Percentiles rank a stretch among this genome's conserved stretches.
Conservation (phyloP, 768 basidiomycete genomes). For the Chalciporus piperatus region DNA sequence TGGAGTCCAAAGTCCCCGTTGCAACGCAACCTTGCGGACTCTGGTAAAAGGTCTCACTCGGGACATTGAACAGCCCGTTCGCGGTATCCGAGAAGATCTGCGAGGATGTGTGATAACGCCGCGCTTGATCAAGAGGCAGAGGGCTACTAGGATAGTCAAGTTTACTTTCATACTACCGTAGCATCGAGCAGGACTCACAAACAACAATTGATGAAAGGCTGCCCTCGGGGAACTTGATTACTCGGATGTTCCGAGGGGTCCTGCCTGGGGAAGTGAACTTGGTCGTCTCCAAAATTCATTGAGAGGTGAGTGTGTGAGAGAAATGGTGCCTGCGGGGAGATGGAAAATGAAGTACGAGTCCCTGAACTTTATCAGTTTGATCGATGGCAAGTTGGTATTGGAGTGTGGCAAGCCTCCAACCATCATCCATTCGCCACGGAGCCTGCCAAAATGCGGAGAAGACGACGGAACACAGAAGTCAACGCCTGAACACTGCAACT, state of each 20-base stretch:
- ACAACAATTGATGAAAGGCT: background rate
- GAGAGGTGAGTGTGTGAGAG: background rate
- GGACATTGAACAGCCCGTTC: background rate
- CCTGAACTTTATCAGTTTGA: background rate
- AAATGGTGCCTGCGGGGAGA: background rate
- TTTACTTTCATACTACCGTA: background rate
- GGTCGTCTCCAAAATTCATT: background rate
- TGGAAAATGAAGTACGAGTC: background rate
- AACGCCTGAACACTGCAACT: background rate
- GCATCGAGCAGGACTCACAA: background rate
- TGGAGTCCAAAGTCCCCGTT: background rate
- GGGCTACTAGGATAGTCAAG: background rate
- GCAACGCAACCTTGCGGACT: background rate
- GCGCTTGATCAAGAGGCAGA: background rate
- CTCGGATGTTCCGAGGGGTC: too few relatives aligned
- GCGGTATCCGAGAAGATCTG: background rate
- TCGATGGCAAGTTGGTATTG: background rate
- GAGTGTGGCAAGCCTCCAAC: background rate
- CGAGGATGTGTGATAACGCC: background rate
- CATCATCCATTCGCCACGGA: background rate
- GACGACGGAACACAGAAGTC: background rate
- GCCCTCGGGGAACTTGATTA: background rate
- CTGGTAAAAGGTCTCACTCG: background rate
- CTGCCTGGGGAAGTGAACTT: background rate
- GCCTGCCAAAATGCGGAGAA: background rate